Evolutionary conservation across 495 filamentous ascomycete species (phyloP).

Genomic region (Astrocystis sublimbata): DNA sequence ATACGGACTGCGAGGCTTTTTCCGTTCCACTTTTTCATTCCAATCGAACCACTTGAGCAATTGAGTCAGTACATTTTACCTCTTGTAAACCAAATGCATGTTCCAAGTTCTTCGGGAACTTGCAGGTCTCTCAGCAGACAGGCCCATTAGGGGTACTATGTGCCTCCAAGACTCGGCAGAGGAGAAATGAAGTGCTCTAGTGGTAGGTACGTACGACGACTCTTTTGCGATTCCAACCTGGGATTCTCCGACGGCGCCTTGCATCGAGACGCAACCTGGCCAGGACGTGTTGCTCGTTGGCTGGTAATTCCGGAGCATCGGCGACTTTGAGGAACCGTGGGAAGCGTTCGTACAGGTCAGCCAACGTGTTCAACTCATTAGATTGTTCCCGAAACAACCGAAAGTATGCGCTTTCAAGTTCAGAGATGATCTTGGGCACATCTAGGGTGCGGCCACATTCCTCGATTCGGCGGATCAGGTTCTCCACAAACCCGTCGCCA

Average conservation of each 20-base stretch:
- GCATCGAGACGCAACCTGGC: conserved; percentile 3
- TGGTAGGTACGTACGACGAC: too few relatives aligned
- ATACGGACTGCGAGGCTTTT: neutral
- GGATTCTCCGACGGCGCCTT: neutral
- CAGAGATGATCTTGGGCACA: neutral
- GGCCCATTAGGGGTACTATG: too few relatives aligned
- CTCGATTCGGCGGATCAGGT: neutral
- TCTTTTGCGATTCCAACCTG: neutral
- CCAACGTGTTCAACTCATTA: neutral
- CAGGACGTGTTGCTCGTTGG: conserved; percentile 4
- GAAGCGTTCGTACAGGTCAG: conserved; percentile 15
- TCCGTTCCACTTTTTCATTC: neutral
- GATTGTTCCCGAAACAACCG: conserved; percentile 7
- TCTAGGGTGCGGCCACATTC: neutral
- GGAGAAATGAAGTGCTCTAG: too few relatives aligned
- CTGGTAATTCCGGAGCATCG: conserved; percentile 6
- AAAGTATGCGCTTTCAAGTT: conserved; percentile 1
- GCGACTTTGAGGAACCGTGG: conserved; percentile 14
- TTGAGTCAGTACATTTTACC: too few relatives aligned
- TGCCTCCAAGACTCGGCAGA: too few relatives aligned
- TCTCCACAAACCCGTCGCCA: neutral
- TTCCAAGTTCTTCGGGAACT: too few relatives aligned
- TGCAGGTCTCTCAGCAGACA: too few relatives aligned
- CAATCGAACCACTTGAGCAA: too few relatives aligned
- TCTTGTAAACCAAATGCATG: too few relatives aligned